Conservation (phyloP, 768 basidiomycete species). For the Gyrodon lividus region DNA sequence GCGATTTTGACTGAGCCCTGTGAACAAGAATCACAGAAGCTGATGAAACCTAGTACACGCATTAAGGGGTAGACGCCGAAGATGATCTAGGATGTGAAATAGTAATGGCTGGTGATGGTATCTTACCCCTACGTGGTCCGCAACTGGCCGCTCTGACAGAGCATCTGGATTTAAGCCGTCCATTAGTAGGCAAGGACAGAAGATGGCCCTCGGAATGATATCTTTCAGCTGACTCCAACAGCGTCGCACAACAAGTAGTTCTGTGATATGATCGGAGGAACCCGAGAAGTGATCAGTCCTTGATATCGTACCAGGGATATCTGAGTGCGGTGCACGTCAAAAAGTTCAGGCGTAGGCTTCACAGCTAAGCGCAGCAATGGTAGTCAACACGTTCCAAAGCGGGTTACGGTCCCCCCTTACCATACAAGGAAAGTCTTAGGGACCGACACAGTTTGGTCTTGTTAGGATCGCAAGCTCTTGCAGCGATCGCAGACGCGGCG, state of each 20-base stretch:
- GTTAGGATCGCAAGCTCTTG: constrained; percentile 1
- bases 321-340: background rate
- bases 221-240: background rate
- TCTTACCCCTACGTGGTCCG: background rate
- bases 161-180: background rate
- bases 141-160: background rate
- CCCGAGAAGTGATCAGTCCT: background rate
- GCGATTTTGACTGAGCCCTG: background rate
- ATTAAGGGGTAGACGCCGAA: background rate
- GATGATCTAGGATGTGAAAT: background rate
- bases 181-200: background rate
- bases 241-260: background rate
- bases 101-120: background rate
- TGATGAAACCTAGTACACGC: background rate
- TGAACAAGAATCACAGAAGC: constrained; percentile 4
- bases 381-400: background rate
- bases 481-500: background rate
- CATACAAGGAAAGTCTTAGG: background rate
- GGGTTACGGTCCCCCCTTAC: background rate
- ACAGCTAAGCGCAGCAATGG: background rate
- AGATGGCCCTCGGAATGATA: background rate
- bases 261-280: background rate
- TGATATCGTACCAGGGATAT: background rate
- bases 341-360: background rate
- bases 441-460: background rate